Base-by-base conservation (phyloP, 2,329 filamentous ascomycete species). In the Elsinoe batatas region DNA sequence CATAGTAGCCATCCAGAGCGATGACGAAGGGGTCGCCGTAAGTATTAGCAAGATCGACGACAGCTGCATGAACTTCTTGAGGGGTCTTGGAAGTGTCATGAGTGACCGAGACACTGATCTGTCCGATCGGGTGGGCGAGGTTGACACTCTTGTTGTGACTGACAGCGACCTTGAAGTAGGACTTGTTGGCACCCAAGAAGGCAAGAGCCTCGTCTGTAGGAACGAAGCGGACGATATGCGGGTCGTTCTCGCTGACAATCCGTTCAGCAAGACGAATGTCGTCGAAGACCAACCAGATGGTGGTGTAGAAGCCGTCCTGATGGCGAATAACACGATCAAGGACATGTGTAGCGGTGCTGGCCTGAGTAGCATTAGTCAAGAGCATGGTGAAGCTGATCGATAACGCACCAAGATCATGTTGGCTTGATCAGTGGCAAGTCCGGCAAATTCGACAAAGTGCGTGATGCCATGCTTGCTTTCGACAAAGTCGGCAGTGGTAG, bases 201-300 rank as follows among this genome's bases (percentile, higher is more conserved):
- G 58, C 61, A 26, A 61, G 54, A 17, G 68, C 47, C 11, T 61
- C 43, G 32, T 64, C 66, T 42, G 32, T 26, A 2, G 47, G 33
- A 18, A 51, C 35, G 32, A 22, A 51, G 33, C 47, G 32, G 37
- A 17, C 22, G 15, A 15, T 37, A 13, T 8, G 22, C 5, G 32
- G 47, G n/a, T 35, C 53, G 43, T 54, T 50, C 17, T 56, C 56
- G 20, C 58, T 40, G 15, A 64, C 53, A 6, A 59, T 35, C 12
- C 57, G 30, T 20, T 58, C 37, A 6, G 63, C 66, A 18, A 70
- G 64, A 17, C 61, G 58, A n/a, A 73, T 58, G 54, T 69, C 64
- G 54, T 75, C 70, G 59, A 73, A 74, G 53, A 64, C 64, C 43
- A 72, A 44, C 56, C 56, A 61, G 17, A 63, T 22, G 3, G 38